Conservation (phyloP, 352 stramenopile species). For the Pythium sp. region DNA sequence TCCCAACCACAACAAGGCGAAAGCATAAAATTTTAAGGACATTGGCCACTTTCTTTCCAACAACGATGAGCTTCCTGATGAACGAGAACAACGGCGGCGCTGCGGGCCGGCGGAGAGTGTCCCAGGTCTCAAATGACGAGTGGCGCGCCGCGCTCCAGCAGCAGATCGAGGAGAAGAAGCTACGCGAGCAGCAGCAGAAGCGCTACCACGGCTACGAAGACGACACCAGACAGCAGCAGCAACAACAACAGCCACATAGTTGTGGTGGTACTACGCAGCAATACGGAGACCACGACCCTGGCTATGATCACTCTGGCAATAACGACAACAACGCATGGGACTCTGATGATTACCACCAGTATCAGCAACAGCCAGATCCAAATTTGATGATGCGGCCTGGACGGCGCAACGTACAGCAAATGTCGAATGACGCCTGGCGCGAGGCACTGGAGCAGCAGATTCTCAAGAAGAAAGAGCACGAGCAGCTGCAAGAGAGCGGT, state of each 20-base stretch:
- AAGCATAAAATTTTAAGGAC: background rate
- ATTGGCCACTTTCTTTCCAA: background rate
- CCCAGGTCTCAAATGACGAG: constrained; percentile 31
- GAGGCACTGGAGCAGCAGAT: constrained; percentile 52
- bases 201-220: constrained; percentile 3
- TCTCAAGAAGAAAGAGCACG: constrained; percentile 33
- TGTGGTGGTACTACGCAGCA: background rate
- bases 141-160: constrained; percentile 35
- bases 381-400: constrained; percentile 10
- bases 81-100: constrained; percentile 2
- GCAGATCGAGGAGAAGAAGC: constrained; percentile 35
- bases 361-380: background rate
- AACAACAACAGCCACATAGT: background rate
- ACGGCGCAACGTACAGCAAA: constrained; percentile 31
- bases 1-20: background rate
- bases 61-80: constrained; percentile 19
- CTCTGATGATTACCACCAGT: background rate
- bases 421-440: constrained; percentile 39
- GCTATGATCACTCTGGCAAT: background rate
- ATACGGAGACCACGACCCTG: background rate
- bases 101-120: constrained; percentile 21
- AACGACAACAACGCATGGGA: background rate
- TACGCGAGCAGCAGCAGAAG: constrained; percentile 17
- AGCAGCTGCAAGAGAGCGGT: background rate
- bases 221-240: background rate